A percentile compares a stretch with the other conserved stretches of the same genome.
Conservation (phyloP, 2,329 filamentous ascomycete genomes). For the Talaromyces funiculosus region DNA sequence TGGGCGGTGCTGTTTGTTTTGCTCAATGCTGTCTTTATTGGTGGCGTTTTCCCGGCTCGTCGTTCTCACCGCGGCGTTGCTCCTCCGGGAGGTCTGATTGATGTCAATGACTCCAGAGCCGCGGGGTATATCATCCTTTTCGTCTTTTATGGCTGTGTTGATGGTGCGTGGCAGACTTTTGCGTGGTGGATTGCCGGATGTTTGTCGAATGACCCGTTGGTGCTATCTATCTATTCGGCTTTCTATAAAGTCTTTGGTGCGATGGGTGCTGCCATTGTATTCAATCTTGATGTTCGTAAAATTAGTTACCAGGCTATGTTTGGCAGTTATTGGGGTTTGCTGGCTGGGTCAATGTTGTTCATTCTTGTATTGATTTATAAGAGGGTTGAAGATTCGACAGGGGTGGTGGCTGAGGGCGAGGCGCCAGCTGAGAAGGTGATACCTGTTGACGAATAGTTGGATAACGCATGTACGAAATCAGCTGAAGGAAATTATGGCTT, state of each 20-base stretch:
- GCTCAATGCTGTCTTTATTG: constrained; percentile 21
- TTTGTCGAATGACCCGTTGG: constrained; percentile 17
- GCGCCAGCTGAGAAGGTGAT: neutral
- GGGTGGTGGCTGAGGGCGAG: neutral
- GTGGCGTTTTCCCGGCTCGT: constrained; percentile 17
- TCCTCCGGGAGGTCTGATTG: constrained; percentile 13
- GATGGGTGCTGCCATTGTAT: constrained; percentile 19
- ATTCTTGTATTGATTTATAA: constrained; percentile 18
- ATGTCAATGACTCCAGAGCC: constrained; percentile 13
- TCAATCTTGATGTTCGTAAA: constrained; percentile 16
- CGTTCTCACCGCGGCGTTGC: constrained; percentile 13
- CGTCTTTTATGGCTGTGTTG: constrained; percentile 17
- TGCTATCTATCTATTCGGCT: constrained; percentile 18
- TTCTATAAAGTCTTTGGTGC: constrained; percentile 21
- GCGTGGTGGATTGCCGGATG: constrained; percentile 20
- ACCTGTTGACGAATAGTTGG: neutral
- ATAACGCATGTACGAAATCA: too few species aligned
- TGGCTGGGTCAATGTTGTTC: constrained; percentile 18
- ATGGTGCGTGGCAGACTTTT: constrained; percentile 19
- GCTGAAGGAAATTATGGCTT: neutral
- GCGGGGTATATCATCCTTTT: constrained; percentile 16
- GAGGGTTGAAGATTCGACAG: constrained; percentile 15
- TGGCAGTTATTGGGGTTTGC: constrained; percentile 19
- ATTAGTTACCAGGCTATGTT: constrained; percentile 19
- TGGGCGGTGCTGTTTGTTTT: constrained; percentile 17